These are phyloP conservation scores for Boletus eberwhitei DNA, from an alignment of 768 basidiomycete genomes.

Conservation along the genomic window DNA sequence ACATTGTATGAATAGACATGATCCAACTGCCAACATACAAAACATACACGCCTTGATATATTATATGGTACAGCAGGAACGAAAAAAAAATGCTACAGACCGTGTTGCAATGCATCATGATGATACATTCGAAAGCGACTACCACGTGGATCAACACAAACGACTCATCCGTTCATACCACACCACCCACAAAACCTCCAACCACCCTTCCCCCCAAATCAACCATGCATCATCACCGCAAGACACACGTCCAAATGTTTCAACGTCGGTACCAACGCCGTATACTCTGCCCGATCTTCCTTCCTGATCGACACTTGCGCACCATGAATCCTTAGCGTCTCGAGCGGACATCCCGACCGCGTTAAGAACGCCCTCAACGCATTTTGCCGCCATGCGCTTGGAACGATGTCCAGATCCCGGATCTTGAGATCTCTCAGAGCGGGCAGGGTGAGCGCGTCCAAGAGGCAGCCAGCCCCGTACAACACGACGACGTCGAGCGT, in stretches of 20 bases:
- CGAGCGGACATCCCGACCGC: slow-evolving; percentile 21
- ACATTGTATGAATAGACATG: too few species aligned
- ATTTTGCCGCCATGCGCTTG: slow-evolving; percentile 11
- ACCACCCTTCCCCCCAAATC: neutral
- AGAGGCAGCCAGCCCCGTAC: slow-evolving; percentile 1
- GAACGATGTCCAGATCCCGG: slow-evolving; percentile 15
- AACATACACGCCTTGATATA: too few species aligned
- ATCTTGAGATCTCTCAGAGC: slow-evolving; percentile 8
- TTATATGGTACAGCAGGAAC: neutral
- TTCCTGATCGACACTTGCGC: slow-evolving; percentile 11
- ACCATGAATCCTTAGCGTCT: slow-evolving; percentile 14
- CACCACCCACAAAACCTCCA: neutral
- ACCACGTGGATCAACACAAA: too few species aligned
- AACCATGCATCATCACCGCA: slow-evolving; percentile 6
- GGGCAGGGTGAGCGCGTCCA: slow-evolving; percentile 16
- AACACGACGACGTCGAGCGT: slow-evolving; percentile 9
- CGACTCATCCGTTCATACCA: neutral
- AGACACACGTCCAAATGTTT: slow-evolving; percentile 13
- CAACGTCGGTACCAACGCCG: slow-evolving; percentile 17
- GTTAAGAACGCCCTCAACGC: slow-evolving; percentile 17
- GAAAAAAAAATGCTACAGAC: neutral
- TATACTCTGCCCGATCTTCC: slow-evolving; percentile 11
- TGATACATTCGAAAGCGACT: neutral
- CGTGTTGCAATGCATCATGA: neutral
- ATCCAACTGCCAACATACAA: too few species aligned